Base-by-base conservation (phyloP, 805 yeast genomes). In the Wickerhamomyces queroliae region DNA sequence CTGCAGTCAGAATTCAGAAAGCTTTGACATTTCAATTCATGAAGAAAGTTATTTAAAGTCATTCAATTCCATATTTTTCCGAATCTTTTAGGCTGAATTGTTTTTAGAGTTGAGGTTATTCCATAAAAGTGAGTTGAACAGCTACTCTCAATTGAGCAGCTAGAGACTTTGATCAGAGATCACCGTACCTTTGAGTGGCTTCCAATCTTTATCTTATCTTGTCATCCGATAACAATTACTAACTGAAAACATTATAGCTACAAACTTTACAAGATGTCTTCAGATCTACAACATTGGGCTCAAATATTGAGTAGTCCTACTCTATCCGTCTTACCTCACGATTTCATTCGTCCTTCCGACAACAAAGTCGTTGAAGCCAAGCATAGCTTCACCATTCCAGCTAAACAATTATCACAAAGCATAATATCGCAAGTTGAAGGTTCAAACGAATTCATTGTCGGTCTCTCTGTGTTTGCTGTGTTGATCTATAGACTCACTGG, bases 301-400 rank as follows among this genome's bases (percentile, higher is more conserved):
- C 59, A 70, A 39, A 65, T 72, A 41, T 72, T 88, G 61, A 83
- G 82, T 50, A 81, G 75, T 52, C 90, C 95, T 38, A 88, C 97
- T 1, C 68, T 90, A 39, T 86, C 95, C 43, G 87, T 83, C 26
- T 69, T 91, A 39, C 97, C 98, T 13, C 83, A 83, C 45, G 98
- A 91, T 62, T 91, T 74, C 60, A 77, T 84, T 47, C 78, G 84
- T 55, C 95, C 95, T 2, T 64, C 79, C 17, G 77, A 76, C 41
- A 80, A 79, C 46, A 79, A 78, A 44, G 70, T 78, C 7, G 80
- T 80, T 21, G 87, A 84, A 61, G 78, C 89, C 28, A 67, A 70
- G 30, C 62, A 67, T 49, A 51, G 62, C 5, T 62, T 70, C 38
- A 7, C 55, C 6, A 58, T 63, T 7, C 64, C 65, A 43, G 45